Evolutionary conservation across 2,329 filamentous ascomycete genomes (phyloP), one percentile per base, ranked within the genome.

Genomic region (Colletotrichum tofieldiae): DNA sequence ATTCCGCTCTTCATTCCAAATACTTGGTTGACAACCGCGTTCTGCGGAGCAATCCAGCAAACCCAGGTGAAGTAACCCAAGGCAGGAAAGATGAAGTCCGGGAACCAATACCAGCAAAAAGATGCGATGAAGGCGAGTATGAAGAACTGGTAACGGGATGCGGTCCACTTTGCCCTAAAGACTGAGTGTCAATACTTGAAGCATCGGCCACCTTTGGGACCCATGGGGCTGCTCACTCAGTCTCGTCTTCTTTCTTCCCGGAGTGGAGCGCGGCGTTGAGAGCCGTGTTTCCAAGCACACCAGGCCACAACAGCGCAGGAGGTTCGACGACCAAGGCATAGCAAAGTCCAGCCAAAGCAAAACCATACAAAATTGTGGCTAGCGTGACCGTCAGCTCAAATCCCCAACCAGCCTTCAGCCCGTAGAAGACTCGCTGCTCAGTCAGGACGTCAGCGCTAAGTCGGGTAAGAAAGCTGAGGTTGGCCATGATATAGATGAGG

Each of bases 41-140:
- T 90, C 56, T 90, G 83, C 5, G 90, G 90, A 18, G 87, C 87
- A 72, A 91, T 88, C 84, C 84, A 92, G 60, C 89, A 91, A 35
- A 89, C 81, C 80, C 89, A 91, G 43, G 89, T 89, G 71, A 86
- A 84, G 73, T 85, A 85, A 45, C 81, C 82, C 18, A 87, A 75
- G 0, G 82, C 84, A 0, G 81, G 84, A 64, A 86, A 86, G 41
- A 87, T 83, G 65, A 86, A 77, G 11, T 84, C 86, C 2, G 86
- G 86, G 59, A 88, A 84, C 81, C 84, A 88, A 70, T 88, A 88
- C 85, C 85, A 86, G 3, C 81, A 74, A 49, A 85, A 85, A 0
- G 82, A 79, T 5, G 76, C 78, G 12, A 73, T 45, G 9, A 82
- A 81, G 45, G 81, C 76, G 60, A 82, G 77, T 41, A 80, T 74